phyloP scores from a whole-genome alignment of 1,139 yeast genomes.

The Neolecta irregularis region DNA sequence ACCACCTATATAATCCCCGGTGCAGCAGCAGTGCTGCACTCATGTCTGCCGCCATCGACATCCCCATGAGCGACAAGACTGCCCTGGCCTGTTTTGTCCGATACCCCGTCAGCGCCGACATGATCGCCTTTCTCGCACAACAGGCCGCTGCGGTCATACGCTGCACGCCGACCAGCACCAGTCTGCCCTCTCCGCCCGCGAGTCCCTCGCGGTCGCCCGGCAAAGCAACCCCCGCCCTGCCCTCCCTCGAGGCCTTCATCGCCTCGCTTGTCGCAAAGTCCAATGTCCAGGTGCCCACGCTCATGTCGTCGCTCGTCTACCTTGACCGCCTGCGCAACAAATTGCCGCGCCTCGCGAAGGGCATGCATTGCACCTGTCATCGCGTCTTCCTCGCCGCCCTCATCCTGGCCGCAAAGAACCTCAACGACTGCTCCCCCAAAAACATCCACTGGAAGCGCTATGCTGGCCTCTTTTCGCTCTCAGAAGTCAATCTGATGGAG shows the following conservation, averaged over 20 bases:
- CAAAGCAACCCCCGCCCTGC: slow-evolving; percentile 20
- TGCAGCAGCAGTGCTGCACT: too few relatives aligned
- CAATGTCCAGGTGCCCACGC: slow-evolving; percentile 86
- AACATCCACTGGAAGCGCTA: slow-evolving; percentile 92
- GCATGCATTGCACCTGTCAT: slow-evolving; percentile 88
- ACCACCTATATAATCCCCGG: too few relatives aligned
- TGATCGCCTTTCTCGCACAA: slow-evolving; percentile 67
- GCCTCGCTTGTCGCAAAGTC: slow-evolving; percentile 57
- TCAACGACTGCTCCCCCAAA: slow-evolving; percentile 85
- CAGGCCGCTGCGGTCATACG: slow-evolving; percentile 70
- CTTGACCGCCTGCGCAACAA: slow-evolving; percentile 58
- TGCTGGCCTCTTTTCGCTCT: slow-evolving; percentile 56
- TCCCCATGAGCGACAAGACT: slow-evolving; percentile 13
- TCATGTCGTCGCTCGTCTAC: slow-evolving; percentile 81
- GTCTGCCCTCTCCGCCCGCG: slow-evolving; percentile 33
- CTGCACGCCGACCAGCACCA: slow-evolving; percentile 23
- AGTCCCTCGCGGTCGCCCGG: slow-evolving; percentile 25
- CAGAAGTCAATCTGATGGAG: slow-evolving; percentile 83
- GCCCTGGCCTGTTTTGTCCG: slow-evolving; percentile 63
- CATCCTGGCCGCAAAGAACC: slow-evolving; percentile 74
- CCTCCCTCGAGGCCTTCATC: slow-evolving; percentile 49
- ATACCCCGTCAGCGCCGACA: slow-evolving; percentile 59
- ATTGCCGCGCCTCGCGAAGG: slow-evolving; percentile 77
- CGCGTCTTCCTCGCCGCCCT: slow-evolving; percentile 78
- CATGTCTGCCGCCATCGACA: too few relatives aligned